A percentile compares a stretch with the other conserved stretches of the same genome.
These are phyloP conservation scores for Heritiera fomes DNA, from an alignment of 345 rosid genomes.

Conservation along the genomic window DNA sequence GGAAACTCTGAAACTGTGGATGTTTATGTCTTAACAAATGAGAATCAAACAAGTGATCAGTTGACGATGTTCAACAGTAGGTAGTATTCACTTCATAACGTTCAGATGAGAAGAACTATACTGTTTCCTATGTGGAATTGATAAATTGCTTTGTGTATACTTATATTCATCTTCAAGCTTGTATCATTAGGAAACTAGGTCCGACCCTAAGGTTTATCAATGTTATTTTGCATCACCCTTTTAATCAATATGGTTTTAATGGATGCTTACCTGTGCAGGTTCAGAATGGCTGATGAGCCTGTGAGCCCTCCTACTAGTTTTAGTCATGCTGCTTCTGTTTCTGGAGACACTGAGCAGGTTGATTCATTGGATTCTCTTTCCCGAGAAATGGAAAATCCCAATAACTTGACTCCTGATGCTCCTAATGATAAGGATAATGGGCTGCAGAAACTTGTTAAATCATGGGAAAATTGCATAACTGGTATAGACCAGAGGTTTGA, in stretches of 20 bases:
- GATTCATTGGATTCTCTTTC: conserved; percentile 17
- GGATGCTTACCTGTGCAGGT: neutral
- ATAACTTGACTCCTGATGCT: conserved; percentile 7
- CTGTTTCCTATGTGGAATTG: neutral
- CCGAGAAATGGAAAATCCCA: conserved; percentile 18
- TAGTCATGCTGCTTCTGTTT: conserved; percentile 1
- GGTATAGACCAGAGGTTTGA: conserved; percentile 62
- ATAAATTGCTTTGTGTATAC: conserved; percentile 6
- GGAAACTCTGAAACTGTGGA: conserved; percentile 11
- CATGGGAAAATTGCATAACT: conserved; percentile 52
- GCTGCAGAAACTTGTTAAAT: conserved; percentile 31
- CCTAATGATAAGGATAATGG: conserved; percentile 19
- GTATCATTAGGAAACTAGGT: neutral
- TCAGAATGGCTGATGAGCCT: neutral
- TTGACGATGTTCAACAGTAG: conserved; percentile 11
- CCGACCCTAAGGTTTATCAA: neutral
- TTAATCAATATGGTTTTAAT: neutral
- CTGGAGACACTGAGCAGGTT: conserved; percentile 10
- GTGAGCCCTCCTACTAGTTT: neutral
- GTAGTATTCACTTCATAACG: conserved; percentile 2
- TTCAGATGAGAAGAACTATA: neutral
- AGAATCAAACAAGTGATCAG: conserved; percentile 1
- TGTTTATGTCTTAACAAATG: conserved; percentile 13
- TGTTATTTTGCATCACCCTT: neutral
- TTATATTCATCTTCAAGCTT: conserved; percentile 5